These are phyloP conservation scores for Serendipita indica DNA, from an alignment of 768 basidiomycete species.

Conservation along the genomic window DNA sequence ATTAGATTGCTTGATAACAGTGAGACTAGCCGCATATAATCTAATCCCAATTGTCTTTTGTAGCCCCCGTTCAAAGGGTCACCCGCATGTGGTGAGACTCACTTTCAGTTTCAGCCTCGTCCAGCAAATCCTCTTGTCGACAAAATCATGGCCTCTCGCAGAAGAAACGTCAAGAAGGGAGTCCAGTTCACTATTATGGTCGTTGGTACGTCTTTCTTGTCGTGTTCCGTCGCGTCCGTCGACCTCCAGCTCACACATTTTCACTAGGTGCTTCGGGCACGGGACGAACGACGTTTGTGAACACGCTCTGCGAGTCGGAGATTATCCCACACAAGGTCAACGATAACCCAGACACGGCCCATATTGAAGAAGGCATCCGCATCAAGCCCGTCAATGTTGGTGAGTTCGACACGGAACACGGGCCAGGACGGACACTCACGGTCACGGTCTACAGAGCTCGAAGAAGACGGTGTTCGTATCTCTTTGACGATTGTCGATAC, in stretches of 20 bases:
- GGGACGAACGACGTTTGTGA: slow-evolving; percentile 95
- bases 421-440: neutral
- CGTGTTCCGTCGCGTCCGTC: neutral
- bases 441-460: slow-evolving; percentile 50
- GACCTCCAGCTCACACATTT: slow-evolving; percentile 12
- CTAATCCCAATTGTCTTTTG: neutral
- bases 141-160: slow-evolving; percentile 23
- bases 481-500: slow-evolving; percentile 97
- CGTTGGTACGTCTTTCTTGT: slow-evolving; percentile 43
- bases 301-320: slow-evolving; percentile 95
- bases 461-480: slow-evolving; percentile 96
- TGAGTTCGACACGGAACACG: slow-evolving; percentile 24
- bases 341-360: slow-evolving; percentile 74
- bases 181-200: slow-evolving; percentile 98
- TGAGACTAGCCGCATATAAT: too few relatives aligned
- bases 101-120: slow-evolving; percentile 7
- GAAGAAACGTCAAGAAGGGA: slow-evolving; percentile 93
- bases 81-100: neutral
- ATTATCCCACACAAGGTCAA: slow-evolving; percentile 78
- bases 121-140: neutral
- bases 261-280: slow-evolving; percentile 84
- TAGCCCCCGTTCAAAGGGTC: neutral
- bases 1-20: too few relatives aligned
- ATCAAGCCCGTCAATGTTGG: slow-evolving; percentile 94
- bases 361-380: slow-evolving; percentile 84